phyloP scores from a whole-genome alignment of 129 eudicot species.

The Flaveria ramosissima region DNA sequence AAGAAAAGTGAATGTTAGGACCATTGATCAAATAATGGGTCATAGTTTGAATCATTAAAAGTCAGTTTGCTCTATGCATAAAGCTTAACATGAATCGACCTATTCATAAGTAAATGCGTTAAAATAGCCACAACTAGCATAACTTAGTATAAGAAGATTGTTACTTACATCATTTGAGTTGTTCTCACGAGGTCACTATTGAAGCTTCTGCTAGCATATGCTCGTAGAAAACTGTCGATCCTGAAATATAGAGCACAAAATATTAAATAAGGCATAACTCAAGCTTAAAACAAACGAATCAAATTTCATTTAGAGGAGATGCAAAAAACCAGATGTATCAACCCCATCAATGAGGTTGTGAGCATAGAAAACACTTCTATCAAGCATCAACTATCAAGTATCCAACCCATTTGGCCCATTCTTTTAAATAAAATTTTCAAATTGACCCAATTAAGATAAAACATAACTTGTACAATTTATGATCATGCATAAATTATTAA shows the following conservation, averaged over 20 bases:
- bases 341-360: slow-evolving; percentile 3
- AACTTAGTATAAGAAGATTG: not conserved
- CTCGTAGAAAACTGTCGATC: slow-evolving; percentile 22
- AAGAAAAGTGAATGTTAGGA: no score
- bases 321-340: not conserved
- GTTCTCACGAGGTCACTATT: slow-evolving; percentile 20
- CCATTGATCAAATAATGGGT: no score
- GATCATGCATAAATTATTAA: not conserved
- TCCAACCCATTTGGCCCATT: not conserved
- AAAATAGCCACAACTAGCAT: not conserved
- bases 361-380: not conserved
- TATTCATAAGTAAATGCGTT: not conserved
- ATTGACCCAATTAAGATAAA: not conserved
- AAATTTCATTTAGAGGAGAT: not conserved
- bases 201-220: slow-evolving; percentile 30
- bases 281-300: not conserved
- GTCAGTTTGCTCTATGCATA: not conserved
- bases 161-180: slow-evolving; percentile 30
- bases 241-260: slow-evolving; percentile 5
- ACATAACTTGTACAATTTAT: not conserved
- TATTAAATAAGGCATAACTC: slow-evolving; percentile 7
- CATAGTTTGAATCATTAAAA: no score
- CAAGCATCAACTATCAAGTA: not conserved
- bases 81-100: not conserved
- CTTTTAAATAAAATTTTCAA: not conserved